These are phyloP conservation scores for Myriosclerotinia duriaeana DNA, from an alignment of 2,329 filamentous ascomycete genomes.

Conservation along the genomic window DNA sequence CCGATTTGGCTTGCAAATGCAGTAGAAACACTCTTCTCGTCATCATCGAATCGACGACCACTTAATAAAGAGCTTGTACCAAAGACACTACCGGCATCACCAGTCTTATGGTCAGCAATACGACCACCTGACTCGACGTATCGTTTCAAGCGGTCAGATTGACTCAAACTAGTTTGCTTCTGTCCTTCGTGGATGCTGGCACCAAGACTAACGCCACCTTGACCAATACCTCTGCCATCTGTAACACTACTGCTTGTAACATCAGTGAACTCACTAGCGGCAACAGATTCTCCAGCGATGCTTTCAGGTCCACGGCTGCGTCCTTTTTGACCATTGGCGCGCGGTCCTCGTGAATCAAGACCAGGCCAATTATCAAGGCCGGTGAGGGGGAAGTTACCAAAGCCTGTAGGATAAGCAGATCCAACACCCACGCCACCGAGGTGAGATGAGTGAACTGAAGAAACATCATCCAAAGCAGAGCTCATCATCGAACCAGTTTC, in stretches of 20 bases:
- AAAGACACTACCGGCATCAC: slow-evolving; percentile 64
- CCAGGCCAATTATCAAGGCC: slow-evolving; percentile 82
- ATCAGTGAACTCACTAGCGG: slow-evolving; percentile 87
- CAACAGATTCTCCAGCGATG: slow-evolving; percentile 87
- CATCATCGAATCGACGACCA: slow-evolving; percentile 68
- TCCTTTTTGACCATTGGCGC: slow-evolving; percentile 62
- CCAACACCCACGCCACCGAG: slow-evolving; percentile 79
- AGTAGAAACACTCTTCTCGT: slow-evolving; percentile 93
- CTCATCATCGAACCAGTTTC: slow-evolving; percentile 89
- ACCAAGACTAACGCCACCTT: slow-evolving; percentile 83
- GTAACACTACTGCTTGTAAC: slow-evolving; percentile 70
- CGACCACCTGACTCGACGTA: slow-evolving; percentile 87
- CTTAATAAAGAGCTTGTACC: slow-evolving; percentile 54
- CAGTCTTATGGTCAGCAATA: slow-evolving; percentile 53
- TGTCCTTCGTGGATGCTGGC: slow-evolving; percentile 73
- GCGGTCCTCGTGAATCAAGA: slow-evolving; percentile 61
- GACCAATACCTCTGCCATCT: slow-evolving; percentile 70
- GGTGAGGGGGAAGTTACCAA: slow-evolving; percentile 68
- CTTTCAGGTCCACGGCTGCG: slow-evolving; percentile 71
- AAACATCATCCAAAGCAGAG: slow-evolving; percentile 96
- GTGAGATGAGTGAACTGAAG: slow-evolving; percentile 89
- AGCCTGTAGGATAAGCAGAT: slow-evolving; percentile 89
- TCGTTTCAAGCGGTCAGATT: slow-evolving; percentile 88
- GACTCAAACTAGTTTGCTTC: slow-evolving; percentile 72
- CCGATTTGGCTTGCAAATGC: slow-evolving; percentile 95